phyloP scores from a whole-genome alignment of 352 stramenopile species.

The Sclerospora graminicola region DNA sequence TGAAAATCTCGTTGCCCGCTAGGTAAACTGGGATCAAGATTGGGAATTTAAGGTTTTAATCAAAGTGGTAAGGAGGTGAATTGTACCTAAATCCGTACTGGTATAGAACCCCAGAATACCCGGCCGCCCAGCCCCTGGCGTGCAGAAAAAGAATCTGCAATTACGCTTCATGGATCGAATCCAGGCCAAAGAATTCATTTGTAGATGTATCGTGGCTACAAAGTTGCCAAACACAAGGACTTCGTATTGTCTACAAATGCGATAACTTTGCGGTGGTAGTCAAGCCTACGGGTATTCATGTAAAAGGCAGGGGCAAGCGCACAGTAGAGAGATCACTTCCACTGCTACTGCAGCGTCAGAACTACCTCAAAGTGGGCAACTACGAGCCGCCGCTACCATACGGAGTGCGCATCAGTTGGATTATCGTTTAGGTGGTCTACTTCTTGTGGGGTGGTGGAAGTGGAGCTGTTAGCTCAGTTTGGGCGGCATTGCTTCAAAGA shows the following conservation, averaged over 20 bases:
- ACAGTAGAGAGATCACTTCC: constrained; percentile 39
- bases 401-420: constrained; percentile 50
- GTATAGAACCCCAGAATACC: no score
- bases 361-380: neutral
- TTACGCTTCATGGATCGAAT: no score
- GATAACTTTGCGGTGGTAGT: constrained; percentile 35
- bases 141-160: no score
- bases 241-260: constrained; percentile 44
- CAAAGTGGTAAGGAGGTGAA: no score
- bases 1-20: no score
- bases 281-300: constrained; percentile 52
- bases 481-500: no score
- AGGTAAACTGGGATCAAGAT: no score
- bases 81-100: no score
- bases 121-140: no score
- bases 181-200: no score
- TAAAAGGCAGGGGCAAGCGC: constrained; percentile 42
- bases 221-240: constrained; percentile 36
- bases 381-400: constrained; percentile 20
- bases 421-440: constrained; percentile 42
- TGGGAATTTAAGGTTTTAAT: no score
- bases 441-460: constrained; percentile 40
- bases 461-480: constrained; percentile 32
- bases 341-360: constrained; percentile 17
- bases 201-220: constrained; percentile 22